Evolutionary conservation across 805 yeast genomes (phyloP), one percentile per base, ranked within the genome.

Genomic region (Lipomyces spencermartinsiae): DNA sequence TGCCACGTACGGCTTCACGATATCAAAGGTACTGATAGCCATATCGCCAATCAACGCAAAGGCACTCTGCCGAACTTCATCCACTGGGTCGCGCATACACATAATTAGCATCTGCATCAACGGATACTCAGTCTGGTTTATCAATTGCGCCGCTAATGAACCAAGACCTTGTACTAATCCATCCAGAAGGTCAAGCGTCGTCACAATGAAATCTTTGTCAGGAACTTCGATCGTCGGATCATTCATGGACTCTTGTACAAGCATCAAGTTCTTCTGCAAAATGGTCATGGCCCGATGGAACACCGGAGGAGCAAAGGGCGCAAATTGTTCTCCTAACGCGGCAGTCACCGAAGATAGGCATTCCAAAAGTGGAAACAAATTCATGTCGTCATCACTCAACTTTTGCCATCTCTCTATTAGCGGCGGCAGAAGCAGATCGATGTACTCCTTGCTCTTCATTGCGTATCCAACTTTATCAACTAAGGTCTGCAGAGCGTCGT

Each of bases 271-370:
- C 65, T 85, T 84, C 35, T 85, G 80, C 61, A 95, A 80, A 58
- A 95, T 91, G 65, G 87, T 83, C 62, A 87, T 80, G 0, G 97
- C 92, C 72, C 98, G 83, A 74, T 85, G 85, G 76, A 92, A 95
- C 10, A 93, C 94, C 7, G 93, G 90, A 10, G 89, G 84, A 0
- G 98, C 98, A 81, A 88, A 92, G 5, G 96, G 97, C 6, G 93
- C 91, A 81, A 94, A 94, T 34, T 85, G 77, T 70, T 90, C 92
- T 29, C 97, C 96, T 68, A 93, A 80, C 1, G 93, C 85, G 1
- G 97, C 93, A 12, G 98, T 97, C 43, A 95, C 90, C 22, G 93
- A 87, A 4, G 97, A 91, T 86, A 95, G 85, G 79, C 98, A 93
- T 39, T 94, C 98, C 68, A 95, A 80, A 71, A 95, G 82, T 5